Evolutionary conservation across 768 basidiomycete species (phyloP).

Genomic region (Boletellus emodensis): DNA sequence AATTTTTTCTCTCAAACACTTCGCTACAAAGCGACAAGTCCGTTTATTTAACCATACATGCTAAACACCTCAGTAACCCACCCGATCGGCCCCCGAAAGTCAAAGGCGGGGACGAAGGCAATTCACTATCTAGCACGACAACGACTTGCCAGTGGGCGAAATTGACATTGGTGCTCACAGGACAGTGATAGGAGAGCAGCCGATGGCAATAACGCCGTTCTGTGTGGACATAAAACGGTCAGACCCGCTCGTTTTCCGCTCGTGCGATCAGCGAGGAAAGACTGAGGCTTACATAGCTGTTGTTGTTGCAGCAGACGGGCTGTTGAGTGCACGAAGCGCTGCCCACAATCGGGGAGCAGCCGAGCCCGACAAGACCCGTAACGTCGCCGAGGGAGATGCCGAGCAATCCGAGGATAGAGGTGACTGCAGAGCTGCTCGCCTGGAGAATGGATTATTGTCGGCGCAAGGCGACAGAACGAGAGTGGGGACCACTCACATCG

Average conservation of each 20-base stretch:
- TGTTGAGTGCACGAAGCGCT: background rate
- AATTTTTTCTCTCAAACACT: no score
- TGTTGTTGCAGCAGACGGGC: background rate
- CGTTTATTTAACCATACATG: no score
- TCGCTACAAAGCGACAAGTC: no score
- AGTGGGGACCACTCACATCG: background rate
- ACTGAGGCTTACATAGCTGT: background rate
- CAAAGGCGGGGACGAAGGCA: no score
- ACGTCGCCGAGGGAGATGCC: background rate
- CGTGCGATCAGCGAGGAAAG: background rate
- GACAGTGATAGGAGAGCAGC: background rate
- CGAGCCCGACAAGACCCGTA: background rate
- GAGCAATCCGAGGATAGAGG: background rate
- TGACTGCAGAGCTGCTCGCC: background rate
- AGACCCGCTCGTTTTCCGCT: background rate
- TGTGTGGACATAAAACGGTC: background rate
- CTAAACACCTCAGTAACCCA: no score
- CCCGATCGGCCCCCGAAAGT: no score
- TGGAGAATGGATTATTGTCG: background rate
- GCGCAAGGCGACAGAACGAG: background rate
- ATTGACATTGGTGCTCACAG: no score
- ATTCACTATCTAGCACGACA: no score
- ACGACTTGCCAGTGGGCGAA: no score
- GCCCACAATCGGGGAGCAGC: background rate
- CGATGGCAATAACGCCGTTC: background rate